A percentile compares a stretch with the other conserved stretches of the same genome.
These are phyloP conservation scores for Vigna hirtella DNA, from an alignment of 306 rosid species.

Conservation along the genomic window DNA sequence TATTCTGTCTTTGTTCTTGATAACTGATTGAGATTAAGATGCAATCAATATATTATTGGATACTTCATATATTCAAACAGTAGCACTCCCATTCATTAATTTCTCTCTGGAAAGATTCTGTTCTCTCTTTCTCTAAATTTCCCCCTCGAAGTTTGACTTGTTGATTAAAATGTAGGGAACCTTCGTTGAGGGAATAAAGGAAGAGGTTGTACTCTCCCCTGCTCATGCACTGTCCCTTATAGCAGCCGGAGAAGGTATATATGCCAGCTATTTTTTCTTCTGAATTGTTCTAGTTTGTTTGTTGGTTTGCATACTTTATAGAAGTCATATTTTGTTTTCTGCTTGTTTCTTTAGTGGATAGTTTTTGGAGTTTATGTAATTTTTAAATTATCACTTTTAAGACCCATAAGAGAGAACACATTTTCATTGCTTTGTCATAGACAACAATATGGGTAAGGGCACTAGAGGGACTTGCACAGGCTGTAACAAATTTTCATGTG, in stretches of 20 bases:
- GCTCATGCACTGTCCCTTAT: slow-evolving; percentile 98
- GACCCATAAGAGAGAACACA: slow-evolving; percentile 12
- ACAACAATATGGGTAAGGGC: background rate
- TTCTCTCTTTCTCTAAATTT: background rate
- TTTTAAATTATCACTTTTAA: slow-evolving; percentile 18
- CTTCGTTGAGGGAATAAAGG: slow-evolving; percentile 95
- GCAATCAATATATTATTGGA: background rate
- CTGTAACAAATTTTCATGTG: background rate
- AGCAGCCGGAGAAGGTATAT: slow-evolving; percentile 98
- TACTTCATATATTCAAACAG: background rate
- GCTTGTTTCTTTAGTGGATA: slow-evolving; percentile 29
- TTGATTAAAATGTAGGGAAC: slow-evolving; percentile 74
- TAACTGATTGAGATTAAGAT: slow-evolving; percentile 22
- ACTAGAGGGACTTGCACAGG: background rate
- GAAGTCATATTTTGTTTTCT: background rate
- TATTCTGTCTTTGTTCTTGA: slow-evolving; percentile 29
- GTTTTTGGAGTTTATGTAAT: slow-evolving; percentile 29
- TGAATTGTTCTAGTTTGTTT: slow-evolving; percentile 36
- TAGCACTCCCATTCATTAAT: background rate
- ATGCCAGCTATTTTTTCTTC: slow-evolving; percentile 15
- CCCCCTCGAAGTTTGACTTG: slow-evolving; percentile 3
- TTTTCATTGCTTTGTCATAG: background rate
- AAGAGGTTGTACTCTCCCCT: slow-evolving; percentile 98
- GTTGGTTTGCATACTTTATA: slow-evolving; percentile 17
- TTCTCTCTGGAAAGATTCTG: background rate